Evolutionary conservation across 2,329 filamentous ascomycete species (phyloP).

Genomic region (Stachybotrys chartarum): DNA sequence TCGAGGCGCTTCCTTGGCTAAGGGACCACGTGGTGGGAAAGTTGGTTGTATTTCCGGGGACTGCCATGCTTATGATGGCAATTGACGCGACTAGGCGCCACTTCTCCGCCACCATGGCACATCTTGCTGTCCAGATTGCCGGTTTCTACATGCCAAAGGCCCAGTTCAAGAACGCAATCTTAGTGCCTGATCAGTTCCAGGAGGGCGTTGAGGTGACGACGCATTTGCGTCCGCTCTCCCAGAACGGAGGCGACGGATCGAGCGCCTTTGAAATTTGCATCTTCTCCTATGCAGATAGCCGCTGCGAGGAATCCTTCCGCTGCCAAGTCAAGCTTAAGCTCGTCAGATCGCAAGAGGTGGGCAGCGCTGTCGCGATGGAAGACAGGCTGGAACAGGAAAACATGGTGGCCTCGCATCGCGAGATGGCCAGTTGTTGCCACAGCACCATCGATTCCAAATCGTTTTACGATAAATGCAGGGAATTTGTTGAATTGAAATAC

Average conservation of each 20-base stretch:
- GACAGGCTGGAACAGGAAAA: neutral
- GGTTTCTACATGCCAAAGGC: slow-evolving; percentile 1
- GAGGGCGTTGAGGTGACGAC: neutral
- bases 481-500: neutral
- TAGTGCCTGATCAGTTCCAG: neutral
- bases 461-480: neutral
- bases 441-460: neutral
- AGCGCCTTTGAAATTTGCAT: neutral
- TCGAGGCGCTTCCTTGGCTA: slow-evolving; percentile 27
- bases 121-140: neutral
- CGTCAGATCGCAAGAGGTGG: neutral
- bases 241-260: neutral
- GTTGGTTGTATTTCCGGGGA: slow-evolving; percentile 19
- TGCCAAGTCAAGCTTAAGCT: neutral
- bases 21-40: slow-evolving; percentile 20
- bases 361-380: neutral
- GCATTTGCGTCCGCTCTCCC: neutral
- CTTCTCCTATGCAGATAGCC: neutral
- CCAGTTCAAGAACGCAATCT: neutral
- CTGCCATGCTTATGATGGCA: slow-evolving; percentile 27
- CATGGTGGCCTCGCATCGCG: neutral
- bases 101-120: neutral
- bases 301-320: neutral
- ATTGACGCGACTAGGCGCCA: slow-evolving; percentile 17
- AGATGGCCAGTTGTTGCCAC: neutral